Base-by-base conservation (phyloP, 176 grass and related monocot species). In the Carex scoparia region DNA sequence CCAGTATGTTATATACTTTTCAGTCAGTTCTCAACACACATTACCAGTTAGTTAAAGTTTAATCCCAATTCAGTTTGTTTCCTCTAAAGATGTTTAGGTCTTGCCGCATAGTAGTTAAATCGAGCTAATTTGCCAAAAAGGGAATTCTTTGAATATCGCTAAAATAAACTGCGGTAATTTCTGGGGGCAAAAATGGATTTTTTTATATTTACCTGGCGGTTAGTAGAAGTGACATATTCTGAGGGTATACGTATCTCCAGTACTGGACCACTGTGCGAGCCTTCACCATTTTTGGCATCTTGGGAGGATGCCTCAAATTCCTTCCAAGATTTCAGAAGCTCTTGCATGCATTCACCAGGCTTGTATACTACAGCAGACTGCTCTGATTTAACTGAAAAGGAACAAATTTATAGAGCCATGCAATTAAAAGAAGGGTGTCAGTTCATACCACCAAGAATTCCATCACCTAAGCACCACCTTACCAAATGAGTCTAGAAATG, bases 271-370 rank as follows among this genome's bases (percentile, higher is more conserved):
- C 81, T 84, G 87, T 92, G 87, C 48, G 74, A 80, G 54, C 70
- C 91, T 86, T 94, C 89, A 44, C 42, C 64, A 85, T 60, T 87
- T 93, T 86, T 91, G 79, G 82, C 76, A 85, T 94, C 90, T 66
- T 87, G 87, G 51, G 61, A 65, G 11, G 86, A 89, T 61, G 68
- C 86, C 81, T 92, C 86, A 87, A 94, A 93, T 70, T 93, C 95
- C 84, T 90, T 86, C 95, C 91, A 98, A 67, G 95, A 93, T 88
- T 94, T 93, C 40, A 94, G 84, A 73, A 98, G 88, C 79, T 98
- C 93, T 88, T 98, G 89, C 91, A 98, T 90, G 71, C 95, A 98
- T 84, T 98, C 95, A 42, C 95, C 95, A 69, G 92, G 87, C 87
- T 97, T 97, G 86, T 97, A 97, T 67, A 90, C 86, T 87, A 94